Base-by-base conservation (phyloP, 208 protist genomes). In the Crithidia sp. region DNA sequence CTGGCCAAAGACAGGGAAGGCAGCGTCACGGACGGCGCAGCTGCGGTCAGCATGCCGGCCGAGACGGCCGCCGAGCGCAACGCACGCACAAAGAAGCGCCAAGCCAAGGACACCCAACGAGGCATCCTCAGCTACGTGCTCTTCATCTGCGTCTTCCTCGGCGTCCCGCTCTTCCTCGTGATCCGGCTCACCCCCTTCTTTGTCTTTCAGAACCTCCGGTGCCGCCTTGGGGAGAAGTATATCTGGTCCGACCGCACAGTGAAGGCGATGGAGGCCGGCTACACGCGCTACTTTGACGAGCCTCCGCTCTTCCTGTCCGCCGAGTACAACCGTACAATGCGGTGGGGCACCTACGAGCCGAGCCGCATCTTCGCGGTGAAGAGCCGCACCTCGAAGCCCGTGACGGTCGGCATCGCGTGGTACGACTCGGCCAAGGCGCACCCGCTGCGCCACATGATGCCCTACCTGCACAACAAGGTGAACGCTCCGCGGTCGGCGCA, bases 291-390 rank as follows among this genome's bases (percentile, higher is more conserved):
- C 78, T 87, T 86, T 71, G 71, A 53, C 60, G 73, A 83, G 17
- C 88, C 91, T 5, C 91, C 91, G 45, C 76, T 92, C 14, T 93
- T 86, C 79, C 83, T 65, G 43, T 91, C 86, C 2, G 67, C 66
- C 17, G 85, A 76, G 67, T 96, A 91, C 84, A 92, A 94, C 72
- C 77, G 80, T 36, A 89, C 86, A 4, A 83, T 93, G 74, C 68
- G 86, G 59, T 96, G 91, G 91, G 91, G 91, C 19, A 94, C 91
- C 4, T 96, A 96, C 76, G 87, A 94, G 71, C 91, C 91, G 19
- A 89, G 86, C 67, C 81, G 82, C 57, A 85, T 96, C 45, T 94
- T 96, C 62, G 86, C 89, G 19, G 76, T 96, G 79, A 92, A 92
- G 68, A 92, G 73, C 65, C 87, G 84, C 67, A 76, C 89, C 7